phyloP scores from a whole-genome alignment of 257 asterid species.

The Asclepias syriaca region DNA sequence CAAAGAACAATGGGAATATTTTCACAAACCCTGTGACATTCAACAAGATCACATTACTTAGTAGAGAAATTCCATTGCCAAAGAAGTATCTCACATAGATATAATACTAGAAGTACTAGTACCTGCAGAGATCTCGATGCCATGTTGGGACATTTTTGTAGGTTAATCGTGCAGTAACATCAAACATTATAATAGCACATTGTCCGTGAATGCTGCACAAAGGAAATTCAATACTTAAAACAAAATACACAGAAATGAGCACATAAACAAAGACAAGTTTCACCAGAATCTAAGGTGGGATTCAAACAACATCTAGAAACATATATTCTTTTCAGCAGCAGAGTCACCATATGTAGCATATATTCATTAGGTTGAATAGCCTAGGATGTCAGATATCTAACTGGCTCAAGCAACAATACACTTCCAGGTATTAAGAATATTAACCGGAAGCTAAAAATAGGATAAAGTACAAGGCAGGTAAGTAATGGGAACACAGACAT shows the following conservation, averaged over 20 bases:
- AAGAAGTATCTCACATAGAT: background rate
- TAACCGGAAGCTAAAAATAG: background rate
- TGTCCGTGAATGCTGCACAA: conserved; percentile 67
- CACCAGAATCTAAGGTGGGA: background rate
- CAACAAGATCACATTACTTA: background rate
- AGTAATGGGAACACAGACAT: background rate
- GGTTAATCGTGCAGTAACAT: conserved; percentile 73
- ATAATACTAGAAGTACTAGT: background rate
- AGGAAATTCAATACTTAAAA: background rate
- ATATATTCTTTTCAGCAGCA: background rate
- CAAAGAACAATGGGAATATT: conserved; percentile 14
- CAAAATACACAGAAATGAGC: background rate
- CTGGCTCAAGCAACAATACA: background rate
- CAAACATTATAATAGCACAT: conserved; percentile 81
- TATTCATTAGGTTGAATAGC: background rate
- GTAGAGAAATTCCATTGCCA: background rate
- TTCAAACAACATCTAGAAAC: background rate
- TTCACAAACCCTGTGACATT: conserved; percentile 11
- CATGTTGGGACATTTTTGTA: conserved; percentile 84
- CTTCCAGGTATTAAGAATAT: background rate
- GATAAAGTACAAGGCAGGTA: background rate
- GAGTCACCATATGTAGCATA: background rate
- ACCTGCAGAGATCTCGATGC: conserved; percentile 87
- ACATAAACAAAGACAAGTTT: no score
- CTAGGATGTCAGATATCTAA: background rate